Percentiles rank a stretch among this genome's conserved stretches.
Conservation (phyloP, 2,329 filamentous ascomycete genomes). For the Malbranchea zuffiana region DNA sequence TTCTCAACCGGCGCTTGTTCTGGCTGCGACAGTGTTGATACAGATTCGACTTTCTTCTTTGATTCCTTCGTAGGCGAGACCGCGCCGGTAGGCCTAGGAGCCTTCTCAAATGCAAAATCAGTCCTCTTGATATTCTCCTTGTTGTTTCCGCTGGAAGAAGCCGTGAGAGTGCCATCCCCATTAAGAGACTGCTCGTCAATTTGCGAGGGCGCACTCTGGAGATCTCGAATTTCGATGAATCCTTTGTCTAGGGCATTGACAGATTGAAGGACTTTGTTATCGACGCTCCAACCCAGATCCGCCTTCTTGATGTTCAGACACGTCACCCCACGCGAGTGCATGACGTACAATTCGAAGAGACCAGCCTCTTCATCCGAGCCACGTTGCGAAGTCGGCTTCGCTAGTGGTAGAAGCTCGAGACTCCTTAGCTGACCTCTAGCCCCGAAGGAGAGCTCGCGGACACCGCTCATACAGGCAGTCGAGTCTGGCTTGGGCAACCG, state of each 20-base stretch:
- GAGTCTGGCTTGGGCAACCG: slow-evolving; percentile 76
- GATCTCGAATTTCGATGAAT: slow-evolving; percentile 61
- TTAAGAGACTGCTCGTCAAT: slow-evolving; percentile 36
- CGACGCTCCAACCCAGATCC: slow-evolving; percentile 82
- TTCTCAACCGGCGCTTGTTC: slow-evolving; percentile 40
- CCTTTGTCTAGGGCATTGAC: slow-evolving; percentile 67
- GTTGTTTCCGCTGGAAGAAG: slow-evolving; percentile 35
- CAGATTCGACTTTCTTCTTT: slow-evolving; percentile 33
- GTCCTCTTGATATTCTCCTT: slow-evolving; percentile 36
- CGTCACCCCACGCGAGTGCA: slow-evolving; percentile 96
- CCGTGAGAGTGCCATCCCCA: slow-evolving; percentile 29
- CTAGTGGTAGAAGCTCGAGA: slow-evolving; percentile 70
- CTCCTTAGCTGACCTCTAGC: slow-evolving; percentile 80
- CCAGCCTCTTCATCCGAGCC: slow-evolving; percentile 52
- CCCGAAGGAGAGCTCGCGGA: slow-evolving; percentile 86
- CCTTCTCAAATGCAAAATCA: slow-evolving; percentile 20
- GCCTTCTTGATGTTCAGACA: slow-evolving; percentile 75
- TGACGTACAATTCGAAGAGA: slow-evolving; percentile 88
- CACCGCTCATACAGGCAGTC: slow-evolving; percentile 92
- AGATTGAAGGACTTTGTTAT: slow-evolving; percentile 73
- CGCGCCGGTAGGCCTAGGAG: slow-evolving; percentile 19
- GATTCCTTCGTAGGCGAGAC: slow-evolving; percentile 32
- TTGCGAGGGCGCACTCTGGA: slow-evolving; percentile 42
- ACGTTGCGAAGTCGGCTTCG: slow-evolving; percentile 43
- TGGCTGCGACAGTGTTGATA: slow-evolving; percentile 19